A percentile compares a stretch with the other conserved stretches of the same genome.
Evolutionary conservation across 2,329 filamentous ascomycete genomes (phyloP).

Genomic region (Stemphylium beticola): DNA sequence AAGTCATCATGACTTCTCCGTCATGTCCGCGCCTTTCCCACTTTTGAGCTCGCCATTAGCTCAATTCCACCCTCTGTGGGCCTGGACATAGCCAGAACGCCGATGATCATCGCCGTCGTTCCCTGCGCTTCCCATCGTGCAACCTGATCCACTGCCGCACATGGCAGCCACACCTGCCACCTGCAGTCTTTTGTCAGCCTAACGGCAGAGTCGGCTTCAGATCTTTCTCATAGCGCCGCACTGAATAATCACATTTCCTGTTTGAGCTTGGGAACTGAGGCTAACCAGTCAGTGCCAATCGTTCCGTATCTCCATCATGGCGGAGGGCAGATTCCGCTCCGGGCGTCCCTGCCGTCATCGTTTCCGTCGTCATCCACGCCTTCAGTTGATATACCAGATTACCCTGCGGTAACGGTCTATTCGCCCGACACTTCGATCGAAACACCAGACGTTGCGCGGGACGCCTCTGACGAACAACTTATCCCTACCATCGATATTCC

Average conservation of each 20-base stretch:
- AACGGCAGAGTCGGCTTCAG: slow-evolving; percentile 34
- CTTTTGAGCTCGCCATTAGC: slow-evolving; percentile 20
- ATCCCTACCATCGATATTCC: slow-evolving; percentile 39
- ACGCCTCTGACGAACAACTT: slow-evolving; percentile 27
- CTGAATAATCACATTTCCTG: slow-evolving; percentile 10
- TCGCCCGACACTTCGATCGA: slow-evolving; percentile 19
- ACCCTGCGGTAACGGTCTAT: slow-evolving; percentile 30
- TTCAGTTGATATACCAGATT: slow-evolving; percentile 31
- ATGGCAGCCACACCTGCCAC: neutral
- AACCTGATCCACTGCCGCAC: slow-evolving; percentile 12
- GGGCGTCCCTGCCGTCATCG: slow-evolving; percentile 31
- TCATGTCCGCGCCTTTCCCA: slow-evolving; percentile 27
- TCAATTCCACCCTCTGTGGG: slow-evolving; percentile 5
- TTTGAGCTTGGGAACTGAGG: slow-evolving; percentile 20
- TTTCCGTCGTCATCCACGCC: slow-evolving; percentile 31
- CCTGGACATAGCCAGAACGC: neutral
- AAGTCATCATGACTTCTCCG: slow-evolving; percentile 35
- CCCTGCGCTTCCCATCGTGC: slow-evolving; percentile 17
- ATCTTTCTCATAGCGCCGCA: slow-evolving; percentile 5
- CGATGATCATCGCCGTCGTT: slow-evolving; percentile 13
- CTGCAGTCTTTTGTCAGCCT: slow-evolving; percentile 8
- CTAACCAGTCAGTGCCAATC: slow-evolving; percentile 46
- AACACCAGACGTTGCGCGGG: slow-evolving; percentile 33
- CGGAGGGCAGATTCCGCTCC: slow-evolving; percentile 45
- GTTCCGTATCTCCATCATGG: slow-evolving; percentile 44